Base-by-base conservation (phyloP, 2,329 filamentous ascomycete species). In the Claviceps sp. region DNA sequence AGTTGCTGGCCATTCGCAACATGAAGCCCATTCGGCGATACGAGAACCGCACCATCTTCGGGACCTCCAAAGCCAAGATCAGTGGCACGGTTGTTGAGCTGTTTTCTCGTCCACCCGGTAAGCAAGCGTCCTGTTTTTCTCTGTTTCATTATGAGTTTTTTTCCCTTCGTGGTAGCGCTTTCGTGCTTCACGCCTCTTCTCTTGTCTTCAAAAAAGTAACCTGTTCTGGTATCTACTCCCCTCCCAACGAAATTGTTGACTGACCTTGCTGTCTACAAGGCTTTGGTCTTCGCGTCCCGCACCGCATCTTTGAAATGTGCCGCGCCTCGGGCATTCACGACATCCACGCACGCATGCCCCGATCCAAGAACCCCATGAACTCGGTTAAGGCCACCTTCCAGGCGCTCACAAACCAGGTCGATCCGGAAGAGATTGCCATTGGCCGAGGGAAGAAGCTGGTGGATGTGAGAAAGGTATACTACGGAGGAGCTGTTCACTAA, bases 281-380 rank as follows among this genome's bases (percentile, higher is more conserved):
- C 54, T 98, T 96, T 62, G 93, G 93, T 64, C 84, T 97, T 59
- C 88, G 93, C 62, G 89, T 87, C 65, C 89, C 95, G 61, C 82
- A 87, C 65, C 81, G 89, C 58, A 91, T 98, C 67, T 97, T 90
- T 70, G 91, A 98, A 69, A 89, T 98, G 75, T 90, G 87, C 64
- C 85, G 89, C 57, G 83, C 84, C 48, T 86, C 82, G 42, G 93
- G 93, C 58, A 89, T 98, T 62, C 77, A 84, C 57, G 93, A 98
- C 67, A 79, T 98, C 38, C 80, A 89, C 16, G 90, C 88, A 48
- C 79, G 80, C 59, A 90, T 95, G 56, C 83, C 84, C 40, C 85
- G 91, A 46, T 88, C 88, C 56, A 81, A 90, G 62, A 97, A 95
- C 75, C 89, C 89, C 60, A 95, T 97, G 89, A 98, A 98, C 74